phyloP scores from a whole-genome alignment of 1,139 yeast species.

The Kazachstania sp. region DNA sequence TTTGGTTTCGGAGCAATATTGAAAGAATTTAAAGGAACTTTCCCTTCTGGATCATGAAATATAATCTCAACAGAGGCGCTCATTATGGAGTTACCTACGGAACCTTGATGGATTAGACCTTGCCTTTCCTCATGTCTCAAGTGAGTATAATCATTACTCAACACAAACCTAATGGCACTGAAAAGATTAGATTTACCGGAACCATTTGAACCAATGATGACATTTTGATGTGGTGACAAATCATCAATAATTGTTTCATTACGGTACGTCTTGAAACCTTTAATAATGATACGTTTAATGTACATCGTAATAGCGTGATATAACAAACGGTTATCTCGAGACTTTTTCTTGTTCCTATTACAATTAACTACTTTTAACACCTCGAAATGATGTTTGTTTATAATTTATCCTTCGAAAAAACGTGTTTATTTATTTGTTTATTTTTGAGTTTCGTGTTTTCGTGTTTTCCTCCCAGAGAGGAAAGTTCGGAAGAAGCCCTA shows the following conservation, averaged over 20 bases:
- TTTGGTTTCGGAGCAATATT: constrained; percentile 36
- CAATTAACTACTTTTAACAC: background rate
- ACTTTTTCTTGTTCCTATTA: too few relatives aligned
- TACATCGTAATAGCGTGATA: constrained; percentile 26
- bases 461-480: too few relatives aligned
- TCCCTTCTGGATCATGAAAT: constrained; percentile 70
- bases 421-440: background rate
- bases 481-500: too few relatives aligned
- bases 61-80: constrained; percentile 88
- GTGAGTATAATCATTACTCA: constrained; percentile 84
- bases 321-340: background rate
- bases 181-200: constrained; percentile 95
- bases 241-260: constrained; percentile 71
- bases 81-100: constrained; percentile 69
- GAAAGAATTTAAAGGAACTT: constrained; percentile 50
- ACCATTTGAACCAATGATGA: constrained; percentile 91
- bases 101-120: constrained; percentile 80
- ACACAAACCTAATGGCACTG: constrained; percentile 88
- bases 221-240: constrained; percentile 76
- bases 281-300: constrained; percentile 53
- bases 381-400: background rate
- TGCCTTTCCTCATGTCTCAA: constrained; percentile 86
- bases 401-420: too few relatives aligned
- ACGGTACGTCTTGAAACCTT: constrained; percentile 92
- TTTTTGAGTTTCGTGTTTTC: background rate